Base-by-base conservation (phyloP, 495 filamentous ascomycete species). In the Penicillium parvum region DNA sequence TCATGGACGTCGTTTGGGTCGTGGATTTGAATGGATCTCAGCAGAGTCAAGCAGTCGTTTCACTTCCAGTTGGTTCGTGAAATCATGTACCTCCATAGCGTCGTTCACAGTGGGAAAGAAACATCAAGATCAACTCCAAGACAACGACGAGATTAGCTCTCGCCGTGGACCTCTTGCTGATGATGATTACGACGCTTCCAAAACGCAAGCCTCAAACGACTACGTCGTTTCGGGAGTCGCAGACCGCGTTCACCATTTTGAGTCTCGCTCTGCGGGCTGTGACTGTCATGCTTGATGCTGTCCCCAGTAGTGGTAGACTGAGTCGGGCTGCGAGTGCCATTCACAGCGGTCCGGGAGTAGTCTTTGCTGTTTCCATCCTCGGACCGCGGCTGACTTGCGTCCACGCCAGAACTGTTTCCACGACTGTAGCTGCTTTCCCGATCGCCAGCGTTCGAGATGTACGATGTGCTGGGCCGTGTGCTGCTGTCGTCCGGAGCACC, bases 201-300 rank as follows among this genome's bases (percentile, higher is more conserved):
- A 38, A 73, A 73, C 20, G 69, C 69, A 33, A 73, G 53, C 22
- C 69, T 60, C 14, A 73, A 54, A 19, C 69, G 63, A 50, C 69
- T 73, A 32, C 62, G 59, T 17, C 61, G 60, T 39, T 71, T 71
- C 14, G 61, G 59, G 22, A 71, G 54, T 36, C 53, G 44, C 14
- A 40, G 34, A 17, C 47, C 57, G 16, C 35, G 40, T 7, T 35
- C 21, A 14, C 47, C 42, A n/a, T 61, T 61, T 3, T 37, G 19
- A 5, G 15, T 32, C 15, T 60, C 58, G 19, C 45, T 51, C 18
- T 50, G 56, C 6, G 45, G 32, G 1, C 19, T 40, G 32, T 63
- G 32, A 1, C 19, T 40, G 32, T 63, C 55, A 19, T 65, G 45
- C 29, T 59, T 61, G 28, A 47, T 40, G 37, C 60, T 68, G 17